Base-by-base conservation (phyloP, 306 rosid genomes). In the Trichosanthes truncata region DNA sequence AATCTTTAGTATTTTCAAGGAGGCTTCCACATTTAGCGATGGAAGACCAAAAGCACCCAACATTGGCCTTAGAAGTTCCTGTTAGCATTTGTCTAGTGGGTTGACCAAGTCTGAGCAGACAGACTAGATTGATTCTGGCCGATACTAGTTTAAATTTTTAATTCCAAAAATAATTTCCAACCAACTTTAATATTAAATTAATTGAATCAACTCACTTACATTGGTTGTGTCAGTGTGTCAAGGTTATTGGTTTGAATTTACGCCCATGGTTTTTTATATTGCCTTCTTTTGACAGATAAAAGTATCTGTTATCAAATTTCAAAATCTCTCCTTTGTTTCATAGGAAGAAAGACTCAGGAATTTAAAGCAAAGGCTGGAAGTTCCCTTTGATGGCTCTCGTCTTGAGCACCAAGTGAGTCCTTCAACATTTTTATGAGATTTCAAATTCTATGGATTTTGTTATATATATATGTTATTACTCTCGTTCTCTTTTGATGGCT, bases 311-410 rank as follows among this genome's bases (percentile, higher is more conserved):
- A 23, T 25, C 20, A 46, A 69, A 23, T 48, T 15, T 46, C 26
- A 46, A 73, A 48, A 14, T 43, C 62, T 51, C 79, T 73, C 57
- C 76, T 62, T 33, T 46, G n/a, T 76, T 76, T 53, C 65, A 40
- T 76, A 76, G 99, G 97, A 90, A 87, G 97, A 84, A 87, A 90
- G 97, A 60, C 91, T 93, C 63, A 80, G 81, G 84, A 79, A 69
- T 67, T 81, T 93, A 81, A 86, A 80, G 78, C 85, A 84, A 71
- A 88, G 97, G 82, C 86, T 93, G 79, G 91, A 90, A 84, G 90
- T 95, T 59, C 93, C 99, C 55, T 95, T 92, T 81, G 93, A 95
- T 83, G 96, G 97, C 80, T 91, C 96, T 78, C 85, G 85, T 51
- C 29, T 61, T 48, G 96, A 95, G 87, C 99, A 95, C 87, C 97